These are phyloP conservation scores for Graphiopsis chlorocephala DNA, from an alignment of 2,329 filamentous ascomycete species.

Conservation along the genomic window DNA sequence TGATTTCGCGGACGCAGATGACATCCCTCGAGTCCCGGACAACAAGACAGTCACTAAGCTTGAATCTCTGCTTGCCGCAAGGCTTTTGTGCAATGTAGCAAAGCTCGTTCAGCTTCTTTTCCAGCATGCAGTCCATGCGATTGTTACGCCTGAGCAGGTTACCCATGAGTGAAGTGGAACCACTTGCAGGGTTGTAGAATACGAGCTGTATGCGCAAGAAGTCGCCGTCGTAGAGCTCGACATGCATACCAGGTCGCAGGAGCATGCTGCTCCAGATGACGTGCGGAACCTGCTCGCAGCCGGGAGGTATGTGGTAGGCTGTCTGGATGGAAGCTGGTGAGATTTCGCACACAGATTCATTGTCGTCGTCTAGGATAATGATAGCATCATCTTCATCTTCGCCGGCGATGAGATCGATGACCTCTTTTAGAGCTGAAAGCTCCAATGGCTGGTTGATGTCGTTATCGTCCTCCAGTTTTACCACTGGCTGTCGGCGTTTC, in stretches of 20 bases:
- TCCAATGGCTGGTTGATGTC: too few relatives aligned
- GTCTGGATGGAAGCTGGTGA: not conserved
- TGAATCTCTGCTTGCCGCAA: constrained; percentile 18
- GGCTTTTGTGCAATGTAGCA: constrained; percentile 35
- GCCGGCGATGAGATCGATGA: not conserved
- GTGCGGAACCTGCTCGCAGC: not conserved
- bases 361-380: not conserved
- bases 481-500: too few relatives aligned
- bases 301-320: not conserved
- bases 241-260: constrained; percentile 13
- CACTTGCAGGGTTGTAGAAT: constrained; percentile 22
- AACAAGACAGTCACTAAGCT: not conserved
- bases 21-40: constrained; percentile 20
- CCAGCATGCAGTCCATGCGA: constrained; percentile 37
- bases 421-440: too few relatives aligned
- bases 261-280: not conserved
- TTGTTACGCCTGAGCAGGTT: constrained; percentile 35
- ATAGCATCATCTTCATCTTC: not conserved
- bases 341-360: not conserved
- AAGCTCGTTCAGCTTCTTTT: constrained; percentile 43
- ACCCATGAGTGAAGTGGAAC: constrained; percentile 38
- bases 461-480: too few relatives aligned
- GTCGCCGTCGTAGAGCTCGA: constrained; percentile 34
- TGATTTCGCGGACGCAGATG: constrained; percentile 26
- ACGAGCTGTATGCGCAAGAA: constrained; percentile 44